phyloP scores from a whole-genome alignment of 768 basidiomycete species.

The Macrolepiota albuminosa region DNA sequence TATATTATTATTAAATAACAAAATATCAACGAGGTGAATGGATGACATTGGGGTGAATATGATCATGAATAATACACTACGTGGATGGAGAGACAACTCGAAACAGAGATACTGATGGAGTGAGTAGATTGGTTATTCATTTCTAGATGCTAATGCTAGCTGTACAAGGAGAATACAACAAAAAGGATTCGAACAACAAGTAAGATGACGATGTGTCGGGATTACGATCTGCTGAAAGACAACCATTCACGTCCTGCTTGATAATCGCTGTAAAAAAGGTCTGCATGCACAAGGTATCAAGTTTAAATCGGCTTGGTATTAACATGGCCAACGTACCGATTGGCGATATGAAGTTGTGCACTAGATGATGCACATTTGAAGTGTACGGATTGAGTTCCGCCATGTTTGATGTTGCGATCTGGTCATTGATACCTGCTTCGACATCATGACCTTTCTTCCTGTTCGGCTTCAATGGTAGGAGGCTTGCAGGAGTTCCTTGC shows the following conservation, averaged over 20 bases:
- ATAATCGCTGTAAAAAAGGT: conserved; percentile 21
- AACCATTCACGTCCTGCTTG: conserved; percentile 22
- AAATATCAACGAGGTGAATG: too few species aligned
- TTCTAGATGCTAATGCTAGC: background rate
- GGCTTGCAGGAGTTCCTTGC: conserved; percentile 17
- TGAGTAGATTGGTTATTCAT: background rate
- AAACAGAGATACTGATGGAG: background rate
- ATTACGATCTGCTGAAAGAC: conserved; percentile 28
- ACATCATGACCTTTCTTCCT: conserved; percentile 33
- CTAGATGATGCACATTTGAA: conserved; percentile 43
- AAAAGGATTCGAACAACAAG: background rate
- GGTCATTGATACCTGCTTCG: conserved; percentile 29
- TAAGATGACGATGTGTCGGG: background rate
- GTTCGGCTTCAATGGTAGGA: conserved; percentile 38
- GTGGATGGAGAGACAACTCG: too few species aligned
- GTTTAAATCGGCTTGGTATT: background rate
- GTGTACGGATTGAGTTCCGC: conserved; percentile 32
- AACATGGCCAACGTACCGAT: conserved; percentile 44
- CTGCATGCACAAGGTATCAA: conserved; percentile 6
- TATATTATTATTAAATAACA: too few species aligned
- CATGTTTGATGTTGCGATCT: conserved; percentile 38
- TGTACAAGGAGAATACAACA: background rate
- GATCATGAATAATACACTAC: too few species aligned
- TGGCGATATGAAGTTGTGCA: conserved; percentile 65
- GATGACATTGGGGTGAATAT: too few species aligned